phyloP scores from a whole-genome alignment of 1,284 basidiomycete genomes.

The Ganoderma boninense region DNA sequence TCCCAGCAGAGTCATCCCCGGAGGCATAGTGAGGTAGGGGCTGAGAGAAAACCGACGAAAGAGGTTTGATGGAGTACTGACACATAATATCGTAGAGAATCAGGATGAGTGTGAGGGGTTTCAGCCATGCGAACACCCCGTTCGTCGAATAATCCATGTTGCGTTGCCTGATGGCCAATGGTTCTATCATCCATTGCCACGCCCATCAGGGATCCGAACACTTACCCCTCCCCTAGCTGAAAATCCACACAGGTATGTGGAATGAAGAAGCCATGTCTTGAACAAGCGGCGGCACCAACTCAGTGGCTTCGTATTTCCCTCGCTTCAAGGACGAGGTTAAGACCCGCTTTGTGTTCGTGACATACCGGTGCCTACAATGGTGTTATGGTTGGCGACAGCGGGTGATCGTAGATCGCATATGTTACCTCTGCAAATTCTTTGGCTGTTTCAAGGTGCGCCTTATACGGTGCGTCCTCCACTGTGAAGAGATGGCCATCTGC shows the following conservation, averaged over 20 bases:
- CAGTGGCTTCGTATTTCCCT: too few species aligned
- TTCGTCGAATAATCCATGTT: slow-evolving; percentile 40
- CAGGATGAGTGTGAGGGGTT: slow-evolving; percentile 10
- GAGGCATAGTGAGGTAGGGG: slow-evolving; percentile 4
- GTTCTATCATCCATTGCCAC: background rate
- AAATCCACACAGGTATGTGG: too few species aligned
- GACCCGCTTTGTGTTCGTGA: background rate
- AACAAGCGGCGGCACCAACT: background rate
- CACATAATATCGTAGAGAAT: slow-evolving; percentile 11
- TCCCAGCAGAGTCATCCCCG: background rate
- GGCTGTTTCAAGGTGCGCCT: background rate
- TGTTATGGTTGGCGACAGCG: too few species aligned
- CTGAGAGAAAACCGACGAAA: too few species aligned
- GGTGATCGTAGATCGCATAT: too few species aligned
- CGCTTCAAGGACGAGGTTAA: too few species aligned
- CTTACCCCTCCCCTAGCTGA: too few species aligned
- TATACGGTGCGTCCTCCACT: background rate
- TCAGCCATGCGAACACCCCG: too few species aligned
- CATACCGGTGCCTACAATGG: background rate
- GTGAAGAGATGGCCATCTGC: slow-evolving; percentile 4
- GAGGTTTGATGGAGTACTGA: background rate
- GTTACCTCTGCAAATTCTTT: background rate
- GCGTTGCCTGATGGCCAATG: slow-evolving; percentile 28
- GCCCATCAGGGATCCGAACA: background rate
- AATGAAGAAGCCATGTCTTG: background rate